Percentiles rank a stretch among this genome's conserved stretches.
phyloP scores from a whole-genome alignment of 2,329 filamentous ascomycete genomes.

The Aciculosporium take region DNA sequence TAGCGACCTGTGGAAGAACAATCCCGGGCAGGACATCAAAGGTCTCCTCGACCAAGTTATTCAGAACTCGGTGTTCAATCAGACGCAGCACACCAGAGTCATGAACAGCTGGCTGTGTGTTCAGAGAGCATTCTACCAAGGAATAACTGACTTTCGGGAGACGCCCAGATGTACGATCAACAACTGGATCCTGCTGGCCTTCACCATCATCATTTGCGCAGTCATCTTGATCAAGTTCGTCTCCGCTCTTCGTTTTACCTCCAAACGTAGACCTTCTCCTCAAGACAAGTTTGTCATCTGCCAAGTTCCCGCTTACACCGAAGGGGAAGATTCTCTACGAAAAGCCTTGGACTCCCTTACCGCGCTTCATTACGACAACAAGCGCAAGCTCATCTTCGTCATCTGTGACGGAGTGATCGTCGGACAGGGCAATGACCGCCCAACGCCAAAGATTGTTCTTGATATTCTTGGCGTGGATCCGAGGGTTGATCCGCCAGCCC shows the following conservation, averaged over 20 bases:
- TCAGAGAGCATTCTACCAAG: conserved; percentile 69
- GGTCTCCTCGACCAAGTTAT: conserved; percentile 44
- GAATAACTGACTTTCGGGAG: conserved; percentile 72
- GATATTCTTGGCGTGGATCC: conserved; percentile 96
- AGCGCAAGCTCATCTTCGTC: conserved; percentile 89
- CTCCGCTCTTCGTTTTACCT: conserved; percentile 82
- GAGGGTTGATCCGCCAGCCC: conserved; percentile 84
- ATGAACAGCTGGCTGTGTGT: conserved; percentile 65
- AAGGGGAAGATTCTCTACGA: conserved; percentile 87
- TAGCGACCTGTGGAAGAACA: conserved; percentile 52
- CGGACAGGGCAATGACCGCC: conserved; percentile 87
- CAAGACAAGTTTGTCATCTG: conserved; percentile 99
- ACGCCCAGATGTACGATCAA: conserved; percentile 67
- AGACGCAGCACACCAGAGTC: conserved; percentile 35
- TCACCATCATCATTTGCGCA: conserved; percentile 67
- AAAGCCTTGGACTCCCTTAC: conserved; percentile 92
- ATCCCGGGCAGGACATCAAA: conserved; percentile 70
- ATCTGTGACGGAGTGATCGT: conserved; percentile 97
- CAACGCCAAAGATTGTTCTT: conserved; percentile 92
- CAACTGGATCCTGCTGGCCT: conserved; percentile 78
- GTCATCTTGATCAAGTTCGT: conserved; percentile 84
- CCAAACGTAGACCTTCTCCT: conserved; percentile 73
- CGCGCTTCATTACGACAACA: conserved; percentile 92
- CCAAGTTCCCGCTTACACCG: conserved; percentile 93
- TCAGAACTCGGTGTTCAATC: conserved; percentile 32